These are phyloP conservation scores for Peronospora destructor DNA, from an alignment of 352 stramenopile species.

Conservation along the genomic window DNA sequence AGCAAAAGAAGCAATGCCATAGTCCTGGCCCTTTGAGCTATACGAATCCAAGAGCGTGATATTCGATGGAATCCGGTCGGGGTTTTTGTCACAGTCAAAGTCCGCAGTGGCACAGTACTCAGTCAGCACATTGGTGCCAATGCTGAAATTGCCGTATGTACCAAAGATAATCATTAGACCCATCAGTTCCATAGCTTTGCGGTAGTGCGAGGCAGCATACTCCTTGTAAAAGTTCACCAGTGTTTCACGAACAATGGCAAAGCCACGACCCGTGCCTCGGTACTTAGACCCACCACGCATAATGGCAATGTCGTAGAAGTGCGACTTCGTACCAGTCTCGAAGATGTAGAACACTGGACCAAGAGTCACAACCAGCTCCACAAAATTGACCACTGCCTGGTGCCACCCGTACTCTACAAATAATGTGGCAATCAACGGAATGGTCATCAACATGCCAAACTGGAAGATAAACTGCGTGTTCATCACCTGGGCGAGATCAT, in stretches of 20 bases:
- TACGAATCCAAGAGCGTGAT: constrained; percentile 71
- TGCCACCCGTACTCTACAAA: constrained; percentile 82
- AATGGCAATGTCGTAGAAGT: constrained; percentile 82
- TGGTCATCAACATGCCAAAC: constrained; percentile 86
- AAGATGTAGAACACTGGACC: constrained; percentile 86
- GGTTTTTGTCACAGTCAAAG: constrained; percentile 44
- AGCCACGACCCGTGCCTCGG: constrained; percentile 72
- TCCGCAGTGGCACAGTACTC: constrained; percentile 51
- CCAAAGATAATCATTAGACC: constrained; percentile 79
- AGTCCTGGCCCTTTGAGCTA: constrained; percentile 81
- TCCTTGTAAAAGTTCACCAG: constrained; percentile 85
- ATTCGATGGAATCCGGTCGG: constrained; percentile 53
- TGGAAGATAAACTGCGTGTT: constrained; percentile 87
- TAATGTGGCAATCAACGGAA: constrained; percentile 74
- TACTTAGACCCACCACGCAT: constrained; percentile 86
- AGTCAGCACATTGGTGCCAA: constrained; percentile 46
- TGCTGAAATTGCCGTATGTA: constrained; percentile 69
- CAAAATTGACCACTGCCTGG: constrained; percentile 72
- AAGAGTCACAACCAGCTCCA: constrained; percentile 78
- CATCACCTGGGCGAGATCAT: constrained; percentile 67
- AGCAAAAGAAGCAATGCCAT: constrained; percentile 82
- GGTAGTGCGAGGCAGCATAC: constrained; percentile 78
- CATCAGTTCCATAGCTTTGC: constrained; percentile 74
- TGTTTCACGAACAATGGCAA: constrained; percentile 81
- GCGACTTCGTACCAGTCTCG: constrained; percentile 76